Conservation (phyloP, 202 grass and related monocot genomes). For the Dendrocalamus latiflorus region DNA sequence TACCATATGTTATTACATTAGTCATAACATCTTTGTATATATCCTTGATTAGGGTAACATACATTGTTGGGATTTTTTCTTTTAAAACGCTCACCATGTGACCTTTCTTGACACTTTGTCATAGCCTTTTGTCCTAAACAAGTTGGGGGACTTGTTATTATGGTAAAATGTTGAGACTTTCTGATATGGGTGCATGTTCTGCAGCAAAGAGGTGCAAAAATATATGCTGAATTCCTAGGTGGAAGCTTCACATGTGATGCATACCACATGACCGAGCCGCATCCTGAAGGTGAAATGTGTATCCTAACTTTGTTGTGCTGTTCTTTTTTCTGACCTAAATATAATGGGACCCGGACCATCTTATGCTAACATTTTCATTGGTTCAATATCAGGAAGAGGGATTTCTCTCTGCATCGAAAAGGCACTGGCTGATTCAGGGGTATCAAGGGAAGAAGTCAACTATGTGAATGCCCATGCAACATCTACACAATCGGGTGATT, state of each 20-base stretch:
- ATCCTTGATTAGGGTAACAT: too few relatives aligned
- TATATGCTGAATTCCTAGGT: constrained; percentile 93
- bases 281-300: constrained; percentile 81
- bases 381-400: constrained; percentile 60
- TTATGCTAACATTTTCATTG: constrained; percentile 10
- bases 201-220: constrained; percentile 90
- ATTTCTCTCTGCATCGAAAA: constrained; percentile 95
- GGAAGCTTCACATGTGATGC: constrained; percentile 98
- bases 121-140: too few relatives aligned
- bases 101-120: too few relatives aligned
- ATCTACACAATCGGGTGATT: constrained; percentile 80
- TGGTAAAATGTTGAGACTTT: constrained; percentile 10
- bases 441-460: constrained; percentile 84
- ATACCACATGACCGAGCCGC: constrained; percentile 95
- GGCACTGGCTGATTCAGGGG: constrained; percentile 76
- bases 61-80: too few relatives aligned
- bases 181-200: constrained; percentile 26
- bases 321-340: neutral
- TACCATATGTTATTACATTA: too few relatives aligned
- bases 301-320: constrained; percentile 7
- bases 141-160: neutral
- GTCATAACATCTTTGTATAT: too few relatives aligned
- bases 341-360: neutral
- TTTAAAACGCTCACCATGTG: too few relatives aligned
- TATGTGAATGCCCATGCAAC: constrained; percentile 99